Percentiles rank a stretch among this genome's conserved stretches.
Evolutionary conservation across 495 filamentous ascomycete genomes (phyloP).

Genomic region (Trichocladium uniseriatum): DNA sequence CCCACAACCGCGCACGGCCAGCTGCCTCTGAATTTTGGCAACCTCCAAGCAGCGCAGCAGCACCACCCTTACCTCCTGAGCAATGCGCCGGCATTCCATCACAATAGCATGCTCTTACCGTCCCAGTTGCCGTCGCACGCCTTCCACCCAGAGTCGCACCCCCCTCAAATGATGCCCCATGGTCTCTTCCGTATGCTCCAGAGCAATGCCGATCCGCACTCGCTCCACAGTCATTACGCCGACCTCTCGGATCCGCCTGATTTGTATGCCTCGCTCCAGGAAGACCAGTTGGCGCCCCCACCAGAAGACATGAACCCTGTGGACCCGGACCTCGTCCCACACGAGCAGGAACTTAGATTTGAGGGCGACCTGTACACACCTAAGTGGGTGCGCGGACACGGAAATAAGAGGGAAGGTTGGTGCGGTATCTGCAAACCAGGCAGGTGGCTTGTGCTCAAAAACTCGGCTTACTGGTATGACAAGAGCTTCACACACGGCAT

Average conservation of each 20-base stretch:
- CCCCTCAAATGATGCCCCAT: constrained; percentile 50
- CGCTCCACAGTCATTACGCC: constrained; percentile 51
- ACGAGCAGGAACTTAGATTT: constrained; percentile 69
- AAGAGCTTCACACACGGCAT: constrained; percentile 76
- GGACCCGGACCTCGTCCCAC: constrained; percentile 58
- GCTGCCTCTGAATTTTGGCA: constrained; percentile 43
- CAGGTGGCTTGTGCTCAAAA: constrained; percentile 73
- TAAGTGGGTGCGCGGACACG: constrained; percentile 66
- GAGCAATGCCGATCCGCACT: constrained; percentile 56
- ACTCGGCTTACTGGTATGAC: constrained; percentile 81
- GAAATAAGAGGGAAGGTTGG: constrained; percentile 78
- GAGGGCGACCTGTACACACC: constrained; percentile 72
- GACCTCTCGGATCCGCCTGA: constrained; percentile 63
- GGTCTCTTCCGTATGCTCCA: constrained; percentile 59
- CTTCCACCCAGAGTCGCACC: constrained; percentile 38
- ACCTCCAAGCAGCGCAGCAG: constrained; percentile 45
- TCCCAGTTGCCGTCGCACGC: constrained; percentile 39
- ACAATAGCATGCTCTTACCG: constrained; percentile 40
- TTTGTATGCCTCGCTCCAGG: constrained; percentile 58
- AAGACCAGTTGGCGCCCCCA: constrained; percentile 58
- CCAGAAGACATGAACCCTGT: constrained; percentile 66
- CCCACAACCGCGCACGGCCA: constrained; percentile 45
- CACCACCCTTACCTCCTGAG: constrained; percentile 44
- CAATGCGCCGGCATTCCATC: constrained; percentile 35
- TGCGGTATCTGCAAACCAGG: constrained; percentile 77